A percentile compares a stretch with the other conserved stretches of the same genome.
phyloP scores from a whole-genome alignment of 192 early-diverging fungal species.

The Chytriomyces sp. region DNA sequence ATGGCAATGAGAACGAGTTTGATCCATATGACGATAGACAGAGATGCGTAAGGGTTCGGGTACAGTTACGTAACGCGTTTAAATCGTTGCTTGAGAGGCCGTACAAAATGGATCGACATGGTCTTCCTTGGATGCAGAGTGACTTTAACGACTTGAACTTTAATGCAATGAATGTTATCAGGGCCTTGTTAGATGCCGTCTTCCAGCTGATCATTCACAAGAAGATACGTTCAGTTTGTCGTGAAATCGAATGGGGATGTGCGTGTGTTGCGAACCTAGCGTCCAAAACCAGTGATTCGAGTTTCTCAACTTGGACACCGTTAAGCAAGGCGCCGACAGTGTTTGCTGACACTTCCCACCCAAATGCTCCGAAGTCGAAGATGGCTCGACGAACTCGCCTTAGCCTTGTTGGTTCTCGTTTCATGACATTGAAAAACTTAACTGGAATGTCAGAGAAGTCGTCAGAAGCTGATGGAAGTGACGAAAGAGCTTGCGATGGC shows the following conservation, averaged over 20 bases:
- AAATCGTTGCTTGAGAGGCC: background rate
- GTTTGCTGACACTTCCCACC: constrained; percentile 10
- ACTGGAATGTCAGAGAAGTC: background rate
- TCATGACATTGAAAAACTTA: background rate
- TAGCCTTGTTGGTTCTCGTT: background rate
- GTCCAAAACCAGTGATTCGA: background rate
- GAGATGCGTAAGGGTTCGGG: background rate
- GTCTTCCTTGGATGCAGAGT: background rate
- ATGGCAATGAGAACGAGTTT: constrained; percentile 9
- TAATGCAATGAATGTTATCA: constrained; percentile 1
- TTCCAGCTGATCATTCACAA: background rate
- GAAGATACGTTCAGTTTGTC: no score
- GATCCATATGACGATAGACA: constrained; percentile 1
- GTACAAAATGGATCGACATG: background rate
- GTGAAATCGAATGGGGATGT: no score
- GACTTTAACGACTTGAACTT: constrained; percentile 6
- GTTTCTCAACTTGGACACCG: background rate
- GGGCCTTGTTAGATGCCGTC: background rate
- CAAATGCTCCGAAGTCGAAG: background rate
- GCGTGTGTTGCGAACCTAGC: background rate
- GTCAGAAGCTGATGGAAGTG: background rate
- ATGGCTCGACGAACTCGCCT: constrained; percentile 4
- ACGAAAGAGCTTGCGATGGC: background rate
- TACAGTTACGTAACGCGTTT: background rate
- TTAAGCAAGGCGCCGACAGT: background rate